A percentile compares a stretch with the other conserved stretches of the same genome.
Evolutionary conservation across 2,329 filamentous ascomycete genomes (phyloP).

Genomic region (Periconia sp.): DNA sequence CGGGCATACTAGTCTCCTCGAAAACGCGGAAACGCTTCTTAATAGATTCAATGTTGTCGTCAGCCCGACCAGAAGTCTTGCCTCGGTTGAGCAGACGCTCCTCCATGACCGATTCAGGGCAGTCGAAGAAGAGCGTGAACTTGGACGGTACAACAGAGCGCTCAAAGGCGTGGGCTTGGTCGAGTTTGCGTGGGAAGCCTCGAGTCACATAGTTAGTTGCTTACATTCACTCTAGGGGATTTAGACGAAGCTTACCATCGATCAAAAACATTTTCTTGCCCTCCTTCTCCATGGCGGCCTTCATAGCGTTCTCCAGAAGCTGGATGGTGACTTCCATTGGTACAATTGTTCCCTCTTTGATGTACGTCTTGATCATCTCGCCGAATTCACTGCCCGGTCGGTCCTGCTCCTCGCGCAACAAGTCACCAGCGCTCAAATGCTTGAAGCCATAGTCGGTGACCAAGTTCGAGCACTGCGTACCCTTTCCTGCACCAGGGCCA

Average conservation of each 20-base stretch:
- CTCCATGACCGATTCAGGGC: slow-evolving; percentile 87
- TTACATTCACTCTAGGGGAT: neutral
- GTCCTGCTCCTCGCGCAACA: slow-evolving; percentile 90
- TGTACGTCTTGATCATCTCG: slow-evolving; percentile 88
- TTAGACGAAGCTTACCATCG: slow-evolving; percentile 49
- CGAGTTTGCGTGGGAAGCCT: slow-evolving; percentile 95
- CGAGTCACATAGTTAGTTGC: neutral
- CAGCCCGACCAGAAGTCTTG: slow-evolving; percentile 85
- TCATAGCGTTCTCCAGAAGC: slow-evolving; percentile 92
- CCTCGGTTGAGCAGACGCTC: slow-evolving; percentile 80
- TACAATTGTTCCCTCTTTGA: slow-evolving; percentile 92
- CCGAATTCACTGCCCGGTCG: slow-evolving; percentile 86
- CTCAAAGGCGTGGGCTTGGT: slow-evolving; percentile 95
- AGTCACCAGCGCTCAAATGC: slow-evolving; percentile 90
- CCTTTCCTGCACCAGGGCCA: slow-evolving; percentile 93
- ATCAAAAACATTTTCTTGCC: slow-evolving; percentile 72
- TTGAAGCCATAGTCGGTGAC: slow-evolving; percentile 87
- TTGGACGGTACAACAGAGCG: slow-evolving; percentile 79
- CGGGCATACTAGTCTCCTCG: slow-evolving; percentile 95
- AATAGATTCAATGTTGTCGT: slow-evolving; percentile 95
- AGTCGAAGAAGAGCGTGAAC: slow-evolving; percentile 93
- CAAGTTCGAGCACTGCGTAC: slow-evolving; percentile 89
- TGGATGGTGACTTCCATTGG: slow-evolving; percentile 98
- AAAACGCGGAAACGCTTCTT: slow-evolving; percentile 95
- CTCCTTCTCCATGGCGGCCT: slow-evolving; percentile 61